Evolutionary conservation across 2,329 filamentous ascomycete species (phyloP).

Genomic region (Diplocarpon rosae): DNA sequence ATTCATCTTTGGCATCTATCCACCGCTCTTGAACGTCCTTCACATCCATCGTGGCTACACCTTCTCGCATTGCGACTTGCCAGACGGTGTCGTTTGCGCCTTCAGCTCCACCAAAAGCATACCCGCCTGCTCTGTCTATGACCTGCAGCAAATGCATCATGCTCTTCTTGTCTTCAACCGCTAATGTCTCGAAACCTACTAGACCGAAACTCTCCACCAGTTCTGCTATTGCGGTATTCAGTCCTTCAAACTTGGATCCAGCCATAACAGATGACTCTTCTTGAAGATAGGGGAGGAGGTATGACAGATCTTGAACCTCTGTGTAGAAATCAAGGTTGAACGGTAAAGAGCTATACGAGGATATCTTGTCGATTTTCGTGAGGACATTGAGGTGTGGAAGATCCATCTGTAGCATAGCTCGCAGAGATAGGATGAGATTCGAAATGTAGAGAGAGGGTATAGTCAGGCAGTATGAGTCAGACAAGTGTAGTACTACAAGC

Average conservation of each 20-base stretch:
- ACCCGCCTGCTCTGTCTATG: slow-evolving; percentile 85
- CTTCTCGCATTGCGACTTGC: slow-evolving; percentile 84
- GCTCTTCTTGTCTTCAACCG: slow-evolving; percentile 91
- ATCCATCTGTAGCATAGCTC: slow-evolving; percentile 97
- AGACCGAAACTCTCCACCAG: slow-evolving; percentile 84
- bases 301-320: slow-evolving; percentile 84
- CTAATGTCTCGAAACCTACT: slow-evolving; percentile 84
- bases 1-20: slow-evolving; percentile 82
- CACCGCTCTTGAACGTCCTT: slow-evolving; percentile 91
- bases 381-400: slow-evolving; percentile 92
- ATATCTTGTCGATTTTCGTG: slow-evolving; percentile 93
- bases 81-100: slow-evolving; percentile 95
- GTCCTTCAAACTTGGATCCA: slow-evolving; percentile 65
- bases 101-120: slow-evolving; percentile 82
- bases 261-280: slow-evolving; percentile 61
- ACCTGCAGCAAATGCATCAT: slow-evolving; percentile 88
- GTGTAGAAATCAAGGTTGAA: slow-evolving; percentile 98
- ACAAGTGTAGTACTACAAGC: slow-evolving; percentile 88
- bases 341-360: slow-evolving; percentile 72
- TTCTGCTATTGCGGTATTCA: slow-evolving; percentile 79
- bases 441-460: slow-evolving; percentile 92
- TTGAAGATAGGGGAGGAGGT: slow-evolving; percentile 71
- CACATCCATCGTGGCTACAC: slow-evolving; percentile 65
- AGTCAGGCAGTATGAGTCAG: slow-evolving; percentile 88
- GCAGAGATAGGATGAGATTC: slow-evolving; percentile 81